Evolutionary conservation across 164 flowering plant species (phyloP).

Genomic region (Chimonanthus praecox): DNA sequence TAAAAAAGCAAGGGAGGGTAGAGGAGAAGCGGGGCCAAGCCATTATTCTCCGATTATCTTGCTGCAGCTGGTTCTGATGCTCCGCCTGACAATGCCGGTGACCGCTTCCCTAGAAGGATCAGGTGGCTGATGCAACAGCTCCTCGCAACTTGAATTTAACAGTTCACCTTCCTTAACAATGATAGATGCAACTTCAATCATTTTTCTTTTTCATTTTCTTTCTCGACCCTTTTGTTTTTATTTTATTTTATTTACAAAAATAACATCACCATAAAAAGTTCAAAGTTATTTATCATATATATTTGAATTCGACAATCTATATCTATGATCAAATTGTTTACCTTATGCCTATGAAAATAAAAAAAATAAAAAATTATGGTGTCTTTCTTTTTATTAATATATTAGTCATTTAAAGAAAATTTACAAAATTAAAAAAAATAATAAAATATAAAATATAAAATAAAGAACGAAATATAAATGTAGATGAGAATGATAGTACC

Average conservation of each 20-base stretch:
- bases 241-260: too few relatives aligned
- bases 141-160: slow-evolving; percentile 5
- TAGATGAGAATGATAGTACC: too few relatives aligned
- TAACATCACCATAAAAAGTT: too few relatives aligned
- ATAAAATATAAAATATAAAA: too few relatives aligned
- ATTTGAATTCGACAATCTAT: background rate
- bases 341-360: too few relatives aligned
- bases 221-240: too few relatives aligned
- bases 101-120: slow-evolving; percentile 50
- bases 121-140: slow-evolving; percentile 31
- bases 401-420: too few relatives aligned
- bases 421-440: too few relatives aligned
- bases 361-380: too few relatives aligned
- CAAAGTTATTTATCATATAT: background rate
- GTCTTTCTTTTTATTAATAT: too few relatives aligned
- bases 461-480: too few relatives aligned
- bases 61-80: slow-evolving; percentile 5
- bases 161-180: background rate
- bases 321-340: background rate
- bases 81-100: slow-evolving; percentile 15
- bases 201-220: background rate
- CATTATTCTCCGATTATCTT: slow-evolving; percentile 8
- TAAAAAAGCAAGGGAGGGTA: background rate
- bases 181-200: background rate
- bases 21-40: too few relatives aligned